Base-by-base conservation (phyloP, 345 rosid genomes). In the Toxicodendron radicans region DNA sequence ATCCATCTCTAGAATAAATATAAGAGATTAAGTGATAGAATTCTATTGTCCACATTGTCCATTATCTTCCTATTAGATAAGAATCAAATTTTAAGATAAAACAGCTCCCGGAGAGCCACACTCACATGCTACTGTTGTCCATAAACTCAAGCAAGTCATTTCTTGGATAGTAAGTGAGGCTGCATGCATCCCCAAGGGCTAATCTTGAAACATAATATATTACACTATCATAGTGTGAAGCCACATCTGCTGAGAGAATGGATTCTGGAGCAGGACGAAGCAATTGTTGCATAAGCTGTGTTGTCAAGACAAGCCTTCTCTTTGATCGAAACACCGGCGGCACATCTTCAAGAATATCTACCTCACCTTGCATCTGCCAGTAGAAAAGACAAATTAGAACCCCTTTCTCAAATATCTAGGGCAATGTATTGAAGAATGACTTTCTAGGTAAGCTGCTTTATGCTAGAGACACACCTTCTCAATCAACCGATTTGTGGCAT, bases 271-370 rank as follows among this genome's bases (percentile, higher is more conserved):
- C 81, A 65, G 94, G 87, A 48, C 43, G 77, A 80, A 91, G 62
- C 48, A 93, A 76, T 65, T 83, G 85, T 77, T 91, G 97, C 89
- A 87, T 86, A 66, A 89, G 93, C 74, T 88, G 90, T 60, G 88
- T 85, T 21, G 93, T 81, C 79, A 80, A 57, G 64, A 89, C 66
- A 69, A 91, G 87, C 79, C 98, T 89, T 82, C 89, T 84, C 85
- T 84, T 93, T 69, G 91, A 72, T 74, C 82, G 87, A 66, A 72
- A 68, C 68, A 60, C 21, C 38, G 83, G 90, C 17, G 58, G 79
- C 57, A 80, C 72, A 67, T 78, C 84, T 63, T 81, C 86, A 60
- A 80, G 64, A 62, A 46, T 73, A 24, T 82, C 86, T 79, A 75
- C 58, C 32, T 81, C 89, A 76, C 78, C 78, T 75, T 83, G 90